Evolutionary conservation across 1,284 basidiomycete genomes (phyloP), one percentile per base, ranked within the genome.

Genomic region (Cystobasidium pallidum): DNA sequence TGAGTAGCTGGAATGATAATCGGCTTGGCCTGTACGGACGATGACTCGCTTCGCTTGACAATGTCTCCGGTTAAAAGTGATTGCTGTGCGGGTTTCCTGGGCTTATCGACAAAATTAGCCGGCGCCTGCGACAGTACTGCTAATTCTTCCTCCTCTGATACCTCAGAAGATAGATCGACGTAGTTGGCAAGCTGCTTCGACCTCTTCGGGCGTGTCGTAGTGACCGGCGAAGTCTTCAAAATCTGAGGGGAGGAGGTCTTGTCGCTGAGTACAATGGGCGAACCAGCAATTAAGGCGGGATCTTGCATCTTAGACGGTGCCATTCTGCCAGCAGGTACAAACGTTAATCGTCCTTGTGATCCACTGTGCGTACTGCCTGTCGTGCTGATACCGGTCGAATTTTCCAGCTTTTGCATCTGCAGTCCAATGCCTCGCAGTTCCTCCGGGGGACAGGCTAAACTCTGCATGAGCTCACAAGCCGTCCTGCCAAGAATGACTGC

Each of bases 341-440:
- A 71, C 41, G 59, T 62, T 73, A 77, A 3, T 66, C 74, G 17
- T 72, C 63, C 59, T 13, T 77, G 51, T 47, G 57, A 64, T 73
- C 34, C 62, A 72, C 15, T 73, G 71, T 30, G 52, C 66, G 59
- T n/a, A 1, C 19, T 21, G 73, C 75, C 24, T 34, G 47, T 11
- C 43, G 57, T n/a, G 21, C 15, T 24, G 66, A 72, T 41, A 66
- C 72, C 10, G 63, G 66, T 0, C 52, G 26, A 85, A 80, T 78
- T 78, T 79, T 94, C 92, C 0, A 96, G 84, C 80, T 94, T 96
- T 78, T 90, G 89, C n/a, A 97, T 86, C 78, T 93, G 92, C 28
- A 99, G 90, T 0, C 91, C 92, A 65, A 99, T 86, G 0, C 95
- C 95, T n/a, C 96, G 86, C 19, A 99, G 83, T 76, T 99, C 95